Conservation (phyloP, 2,329 filamentous ascomycete species). For the Aspergillus sp. region DNA sequence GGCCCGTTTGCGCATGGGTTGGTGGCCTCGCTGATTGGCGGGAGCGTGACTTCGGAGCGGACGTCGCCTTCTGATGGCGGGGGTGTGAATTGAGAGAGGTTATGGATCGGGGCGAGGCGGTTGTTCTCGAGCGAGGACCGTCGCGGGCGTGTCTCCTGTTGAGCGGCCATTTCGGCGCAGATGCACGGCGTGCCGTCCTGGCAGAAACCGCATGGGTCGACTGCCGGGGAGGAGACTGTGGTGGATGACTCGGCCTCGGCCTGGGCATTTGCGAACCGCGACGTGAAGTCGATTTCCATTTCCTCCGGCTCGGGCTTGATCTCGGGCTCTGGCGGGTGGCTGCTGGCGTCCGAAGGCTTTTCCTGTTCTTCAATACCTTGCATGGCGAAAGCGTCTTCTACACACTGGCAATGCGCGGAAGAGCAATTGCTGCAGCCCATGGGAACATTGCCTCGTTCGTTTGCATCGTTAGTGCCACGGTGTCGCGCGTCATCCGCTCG, state of each 20-base stretch:
- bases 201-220: slow-evolving; percentile 73
- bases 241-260: slow-evolving; percentile 13
- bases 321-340: slow-evolving; percentile 42
- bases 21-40: slow-evolving; percentile 26
- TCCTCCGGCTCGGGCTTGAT: slow-evolving; percentile 39
- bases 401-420: slow-evolving; percentile 53
- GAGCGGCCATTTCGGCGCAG: slow-evolving; percentile 57
- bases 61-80: slow-evolving; percentile 50
- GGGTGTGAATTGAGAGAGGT: slow-evolving; percentile 41
- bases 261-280: slow-evolving; percentile 47
- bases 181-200: slow-evolving; percentile 73
- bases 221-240: slow-evolving; percentile 28
- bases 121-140: slow-evolving; percentile 36
- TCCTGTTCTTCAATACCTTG: slow-evolving; percentile 31
- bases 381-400: slow-evolving; percentile 46
- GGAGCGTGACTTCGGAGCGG: slow-evolving; percentile 42
- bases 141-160: slow-evolving; percentile 31
- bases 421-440: slow-evolving; percentile 59
- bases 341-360: slow-evolving; percentile 25
- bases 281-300: slow-evolving; percentile 66
- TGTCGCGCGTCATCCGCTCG: background rate
- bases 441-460: slow-evolving; percentile 29
- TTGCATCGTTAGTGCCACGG: slow-evolving; percentile 9
- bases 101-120: slow-evolving; percentile 38
- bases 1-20: slow-evolving; percentile 56